phyloP scores from a whole-genome alignment of 345 rosid species.

The Eucalyptus regnans region DNA sequence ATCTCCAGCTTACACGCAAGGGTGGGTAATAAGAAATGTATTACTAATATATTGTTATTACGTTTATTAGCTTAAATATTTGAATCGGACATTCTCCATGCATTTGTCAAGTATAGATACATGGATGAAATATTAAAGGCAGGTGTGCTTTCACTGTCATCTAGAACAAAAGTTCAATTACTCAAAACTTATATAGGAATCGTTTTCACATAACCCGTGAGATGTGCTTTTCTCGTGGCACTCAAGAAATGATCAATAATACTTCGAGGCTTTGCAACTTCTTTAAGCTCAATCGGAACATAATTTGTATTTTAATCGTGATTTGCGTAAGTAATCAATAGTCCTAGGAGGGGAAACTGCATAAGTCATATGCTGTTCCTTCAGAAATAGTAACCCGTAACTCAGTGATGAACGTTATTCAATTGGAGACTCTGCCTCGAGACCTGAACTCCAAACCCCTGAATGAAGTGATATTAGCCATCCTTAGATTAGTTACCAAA shows the following conservation, averaged over 20 bases:
- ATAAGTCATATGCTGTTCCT: neutral
- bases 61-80: neutral
- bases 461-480: neutral
- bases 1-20: neutral
- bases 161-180: neutral
- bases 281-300: neutral
- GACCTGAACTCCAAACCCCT: neutral
- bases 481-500: neutral
- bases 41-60: too few species aligned
- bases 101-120: neutral
- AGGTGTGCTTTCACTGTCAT: neutral
- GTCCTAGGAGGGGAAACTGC: neutral
- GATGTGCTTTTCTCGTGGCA: neutral
- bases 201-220: neutral
- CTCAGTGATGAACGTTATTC: neutral
- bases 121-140: neutral
- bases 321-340: neutral
- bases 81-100: neutral
- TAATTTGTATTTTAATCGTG: neutral
- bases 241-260: neutral
- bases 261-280: neutral
- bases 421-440: neutral
- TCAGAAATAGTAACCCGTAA: neutral
- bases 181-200: neutral
- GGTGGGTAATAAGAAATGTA: neutral